Base-by-base conservation (phyloP, 2,329 filamentous ascomycete genomes). In the Penicillium sp. region DNA sequence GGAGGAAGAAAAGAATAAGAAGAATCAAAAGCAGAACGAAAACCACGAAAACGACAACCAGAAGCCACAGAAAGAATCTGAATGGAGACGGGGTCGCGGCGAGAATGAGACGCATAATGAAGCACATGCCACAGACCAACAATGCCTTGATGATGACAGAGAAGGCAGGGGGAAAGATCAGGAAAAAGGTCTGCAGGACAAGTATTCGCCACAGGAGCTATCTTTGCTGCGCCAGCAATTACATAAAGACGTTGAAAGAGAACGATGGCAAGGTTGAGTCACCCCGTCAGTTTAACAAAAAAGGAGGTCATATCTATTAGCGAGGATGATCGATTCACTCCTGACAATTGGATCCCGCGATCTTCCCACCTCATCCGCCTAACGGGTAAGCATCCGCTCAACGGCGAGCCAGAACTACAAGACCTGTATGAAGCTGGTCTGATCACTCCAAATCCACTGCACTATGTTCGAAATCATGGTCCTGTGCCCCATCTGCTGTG, bases 401-500 rank as follows among this genome's bases (percentile, higher is more conserved):
- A 87, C 37, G 84, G 84, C 0, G 84, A 87, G 58, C 80, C 84
- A 0, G 14, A 41, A 10, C 12, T 83, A 83, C 0, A 82, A 86
- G 59, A 77, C 81, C 2, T 75, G 85, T 0, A 79, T 80, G 0
- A 78, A 78, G 16, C 77, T 81, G 22, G 63, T 25, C 38, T 68
- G 0, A 79, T 89, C 37, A 90, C 88, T 0, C 75, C 79, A 0
- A 90, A 88, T 57, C 61, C 75, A 4, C 73, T 82, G n/a, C 82
- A 86, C 61, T 90, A 88, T 60, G 84, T 90, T 0, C 78, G 88
- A 8, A 90, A 90, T 56, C 88, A 90, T 58, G 87, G 88, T 10
- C 87, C 87, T 0, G 84, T 22, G 90, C 17, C 88, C 88, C 0
- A 75, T 82, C 8, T 88, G 90, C 51, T 79, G 88, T 9, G 73